Conservation (phyloP, 2,329 filamentous ascomycete genomes). For the Venturia nashicola region DNA sequence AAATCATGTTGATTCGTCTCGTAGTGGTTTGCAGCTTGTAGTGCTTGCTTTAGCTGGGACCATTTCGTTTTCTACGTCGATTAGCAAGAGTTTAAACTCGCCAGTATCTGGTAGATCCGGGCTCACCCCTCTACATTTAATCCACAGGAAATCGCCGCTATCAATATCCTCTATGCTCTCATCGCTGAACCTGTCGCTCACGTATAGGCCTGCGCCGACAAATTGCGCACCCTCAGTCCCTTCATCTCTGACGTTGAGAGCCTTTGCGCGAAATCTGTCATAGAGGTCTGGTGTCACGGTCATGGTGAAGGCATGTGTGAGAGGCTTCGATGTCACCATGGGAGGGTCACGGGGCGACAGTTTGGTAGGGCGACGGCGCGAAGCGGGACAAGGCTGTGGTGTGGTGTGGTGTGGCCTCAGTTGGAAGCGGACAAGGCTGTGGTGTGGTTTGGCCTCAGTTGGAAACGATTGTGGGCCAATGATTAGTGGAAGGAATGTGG, state of each 20-base stretch:
- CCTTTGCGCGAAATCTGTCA: background rate
- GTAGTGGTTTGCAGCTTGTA: background rate
- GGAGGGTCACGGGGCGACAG: background rate
- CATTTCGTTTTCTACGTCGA: background rate
- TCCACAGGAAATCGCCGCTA: background rate
- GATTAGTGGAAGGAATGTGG: background rate
- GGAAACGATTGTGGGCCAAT: background rate
- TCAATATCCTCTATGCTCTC: background rate
- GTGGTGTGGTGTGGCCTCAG: background rate
- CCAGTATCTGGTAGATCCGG: background rate
- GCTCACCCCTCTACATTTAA: background rate
- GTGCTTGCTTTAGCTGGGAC: background rate
- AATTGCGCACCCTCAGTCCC: background rate
- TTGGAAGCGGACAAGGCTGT: too few species aligned
- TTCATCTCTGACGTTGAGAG: background rate
- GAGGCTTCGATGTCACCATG: background rate
- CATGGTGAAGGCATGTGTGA: background rate
- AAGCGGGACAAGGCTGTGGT: background rate
- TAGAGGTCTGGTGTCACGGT: background rate
- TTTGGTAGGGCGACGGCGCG: background rate
- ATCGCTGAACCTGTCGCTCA: background rate
- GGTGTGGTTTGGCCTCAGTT: background rate
- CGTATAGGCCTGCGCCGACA: background rate
- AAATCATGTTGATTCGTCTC: background rate
- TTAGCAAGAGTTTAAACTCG: background rate